phyloP scores from a whole-genome alignment of 495 filamentous ascomycete species.

The Lophiotrema nucula region DNA sequence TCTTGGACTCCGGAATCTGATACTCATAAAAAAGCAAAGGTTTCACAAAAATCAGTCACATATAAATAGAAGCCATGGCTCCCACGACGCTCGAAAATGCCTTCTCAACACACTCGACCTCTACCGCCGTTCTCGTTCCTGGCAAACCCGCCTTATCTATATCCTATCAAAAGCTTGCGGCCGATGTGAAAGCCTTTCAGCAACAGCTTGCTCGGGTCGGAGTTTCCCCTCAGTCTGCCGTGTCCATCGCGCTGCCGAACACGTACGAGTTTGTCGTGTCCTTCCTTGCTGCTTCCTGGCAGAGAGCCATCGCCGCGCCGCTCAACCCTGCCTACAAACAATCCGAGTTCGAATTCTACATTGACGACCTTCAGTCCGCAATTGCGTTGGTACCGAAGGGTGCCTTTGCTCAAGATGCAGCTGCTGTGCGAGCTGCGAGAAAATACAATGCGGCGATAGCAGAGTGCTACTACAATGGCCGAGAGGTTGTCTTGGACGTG shows the following conservation, averaged over 20 bases:
- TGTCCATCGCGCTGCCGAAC: conserved; percentile 75
- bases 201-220: conserved; percentile 68
- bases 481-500: conserved; percentile 69
- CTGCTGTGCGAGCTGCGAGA: conserved; percentile 69
- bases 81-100: conserved; percentile 50
- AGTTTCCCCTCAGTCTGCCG: conserved; percentile 60
- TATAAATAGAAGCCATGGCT: too few relatives aligned
- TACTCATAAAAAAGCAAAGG: too few relatives aligned
- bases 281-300: conserved; percentile 74
- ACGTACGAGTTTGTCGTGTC: conserved; percentile 79
- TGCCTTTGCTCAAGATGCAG: conserved; percentile 58
- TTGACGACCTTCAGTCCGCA: conserved; percentile 75
- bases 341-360: conserved; percentile 82
- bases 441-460: conserved; percentile 76
- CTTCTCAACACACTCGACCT: conserved; percentile 44
- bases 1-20: too few relatives aligned
- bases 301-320: conserved; percentile 75
- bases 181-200: conserved; percentile 65
- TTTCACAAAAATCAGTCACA: too few relatives aligned
- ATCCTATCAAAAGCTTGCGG: conserved; percentile 61
- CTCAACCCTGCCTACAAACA: conserved; percentile 83
- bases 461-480: conserved; percentile 72
- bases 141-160: conserved; percentile 58
- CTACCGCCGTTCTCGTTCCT: conserved; percentile 68
- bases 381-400: conserved; percentile 70